Evolutionary conservation across 2,329 filamentous ascomycete genomes (phyloP).

Genomic region (Diaporthe velutina): DNA sequence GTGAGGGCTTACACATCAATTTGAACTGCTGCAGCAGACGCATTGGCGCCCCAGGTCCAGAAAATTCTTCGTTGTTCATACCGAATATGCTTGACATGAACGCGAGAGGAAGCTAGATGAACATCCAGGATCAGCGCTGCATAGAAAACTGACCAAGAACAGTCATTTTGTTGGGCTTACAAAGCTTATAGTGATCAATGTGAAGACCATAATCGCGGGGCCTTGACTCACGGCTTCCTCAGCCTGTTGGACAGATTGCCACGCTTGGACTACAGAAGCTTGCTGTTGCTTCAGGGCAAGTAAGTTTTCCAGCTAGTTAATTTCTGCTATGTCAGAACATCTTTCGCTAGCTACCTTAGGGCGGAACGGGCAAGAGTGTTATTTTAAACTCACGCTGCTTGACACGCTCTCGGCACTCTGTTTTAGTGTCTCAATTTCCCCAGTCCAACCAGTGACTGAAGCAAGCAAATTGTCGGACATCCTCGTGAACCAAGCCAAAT

Average conservation of each 20-base stretch:
- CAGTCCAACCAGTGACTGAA: not conserved
- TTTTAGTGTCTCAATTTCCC: not conserved
- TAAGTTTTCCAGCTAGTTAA: constrained; percentile 42
- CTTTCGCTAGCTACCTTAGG: no score
- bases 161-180: constrained; percentile 36
- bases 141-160: not conserved
- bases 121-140: not conserved
- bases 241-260: constrained; percentile 45
- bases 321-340: not conserved
- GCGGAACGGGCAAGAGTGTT: not conserved
- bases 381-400: constrained; percentile 20
- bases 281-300: constrained; percentile 50
- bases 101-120: constrained; percentile 17
- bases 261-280: constrained; percentile 48
- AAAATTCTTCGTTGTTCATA: constrained; percentile 27
- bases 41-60: not conserved
- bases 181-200: constrained; percentile 51
- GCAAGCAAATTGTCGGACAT: not conserved
- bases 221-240: constrained; percentile 48
- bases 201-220: constrained; percentile 50
- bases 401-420: constrained; percentile 18
- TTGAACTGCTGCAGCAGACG: not conserved
- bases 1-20: constrained; percentile 4
- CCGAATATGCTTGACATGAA: constrained; percentile 35
- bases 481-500: not conserved